Conservation (phyloP, 1,139 yeast species). For the Hyphopichia khmerensis region DNA sequence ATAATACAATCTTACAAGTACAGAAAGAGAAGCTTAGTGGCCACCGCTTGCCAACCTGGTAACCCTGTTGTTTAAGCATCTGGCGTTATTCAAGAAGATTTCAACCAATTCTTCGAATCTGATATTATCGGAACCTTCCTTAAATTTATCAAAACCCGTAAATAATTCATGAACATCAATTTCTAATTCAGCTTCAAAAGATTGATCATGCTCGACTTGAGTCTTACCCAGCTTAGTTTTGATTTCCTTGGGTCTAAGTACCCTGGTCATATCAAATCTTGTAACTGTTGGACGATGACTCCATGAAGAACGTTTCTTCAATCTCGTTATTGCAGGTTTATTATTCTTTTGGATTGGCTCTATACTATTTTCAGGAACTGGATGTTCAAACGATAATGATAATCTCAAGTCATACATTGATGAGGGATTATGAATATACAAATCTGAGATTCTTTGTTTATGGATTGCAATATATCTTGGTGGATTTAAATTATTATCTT, state of each 20-base stretch:
- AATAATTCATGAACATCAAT: conserved; percentile 64
- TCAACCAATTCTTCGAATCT: conserved; percentile 71
- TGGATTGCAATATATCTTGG: conserved; percentile 70
- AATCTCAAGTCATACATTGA: conserved; percentile 75
- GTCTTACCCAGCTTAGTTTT: conserved; percentile 42
- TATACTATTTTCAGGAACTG: conserved; percentile 56
- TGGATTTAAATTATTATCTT: conserved; percentile 57
- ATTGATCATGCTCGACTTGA: conserved; percentile 39
- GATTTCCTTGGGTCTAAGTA: conserved; percentile 46
- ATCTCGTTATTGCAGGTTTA: conserved; percentile 53
- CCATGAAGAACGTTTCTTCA: conserved; percentile 63
- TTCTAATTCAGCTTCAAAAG: conserved; percentile 70
- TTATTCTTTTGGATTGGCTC: conserved; percentile 36
- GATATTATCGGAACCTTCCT: conserved; percentile 51
- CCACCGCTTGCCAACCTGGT: conserved; percentile 36
- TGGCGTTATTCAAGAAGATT: conserved; percentile 69
- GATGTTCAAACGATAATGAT: conserved; percentile 75
- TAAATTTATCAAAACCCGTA: conserved; percentile 55
- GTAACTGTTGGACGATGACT: conserved; percentile 70
- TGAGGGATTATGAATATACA: conserved; percentile 73
- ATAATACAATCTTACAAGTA: too few species aligned
- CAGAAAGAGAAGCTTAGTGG: neutral
- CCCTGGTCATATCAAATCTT: conserved; percentile 68
- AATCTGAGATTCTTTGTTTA: conserved; percentile 69
- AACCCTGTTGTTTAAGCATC: conserved; percentile 47